A percentile compares a stretch with the other conserved stretches of the same genome.
These are phyloP conservation scores for Proliferodiscus dingleyae DNA, from an alignment of 2,329 filamentous ascomycete genomes.

Conservation along the genomic window DNA sequence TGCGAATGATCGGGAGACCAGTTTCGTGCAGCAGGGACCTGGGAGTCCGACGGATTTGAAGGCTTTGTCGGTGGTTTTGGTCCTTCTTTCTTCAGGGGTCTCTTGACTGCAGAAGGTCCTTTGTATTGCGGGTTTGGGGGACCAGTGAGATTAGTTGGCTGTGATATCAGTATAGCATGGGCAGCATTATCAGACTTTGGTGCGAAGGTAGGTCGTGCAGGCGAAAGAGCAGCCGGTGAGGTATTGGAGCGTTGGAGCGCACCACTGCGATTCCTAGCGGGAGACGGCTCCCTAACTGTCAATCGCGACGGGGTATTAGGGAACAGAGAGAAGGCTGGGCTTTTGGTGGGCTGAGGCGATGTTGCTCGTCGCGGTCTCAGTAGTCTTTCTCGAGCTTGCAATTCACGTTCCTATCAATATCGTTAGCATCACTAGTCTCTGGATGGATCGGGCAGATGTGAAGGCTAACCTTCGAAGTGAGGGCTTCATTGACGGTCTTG, in stretches of 20 bases:
- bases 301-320: constrained; percentile 23
- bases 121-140: constrained; percentile 7
- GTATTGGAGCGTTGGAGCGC: constrained; percentile 47
- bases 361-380: constrained; percentile 40
- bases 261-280: constrained; percentile 2
- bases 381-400: constrained; percentile 20
- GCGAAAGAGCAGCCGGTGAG: constrained; percentile 47
- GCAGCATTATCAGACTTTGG: constrained; percentile 16
- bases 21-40: background rate
- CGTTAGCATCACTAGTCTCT: constrained; percentile 16
- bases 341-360: constrained; percentile 43
- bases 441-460: constrained; percentile 8
- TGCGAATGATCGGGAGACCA: constrained; percentile 23
- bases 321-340: constrained; percentile 42
- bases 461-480: constrained; percentile 33
- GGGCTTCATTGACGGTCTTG: constrained; percentile 46
- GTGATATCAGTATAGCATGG: constrained; percentile 19
- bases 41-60: background rate
- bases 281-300: constrained; percentile 12
- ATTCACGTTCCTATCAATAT: constrained; percentile 34
- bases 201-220: constrained; percentile 34
- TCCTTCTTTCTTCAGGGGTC: background rate
- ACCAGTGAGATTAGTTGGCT: background rate
- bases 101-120: background rate
- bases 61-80: background rate